Evolutionary conservation across 2,329 filamentous ascomycete genomes (phyloP).

Genomic region (Ampelomyces quisqualis): DNA sequence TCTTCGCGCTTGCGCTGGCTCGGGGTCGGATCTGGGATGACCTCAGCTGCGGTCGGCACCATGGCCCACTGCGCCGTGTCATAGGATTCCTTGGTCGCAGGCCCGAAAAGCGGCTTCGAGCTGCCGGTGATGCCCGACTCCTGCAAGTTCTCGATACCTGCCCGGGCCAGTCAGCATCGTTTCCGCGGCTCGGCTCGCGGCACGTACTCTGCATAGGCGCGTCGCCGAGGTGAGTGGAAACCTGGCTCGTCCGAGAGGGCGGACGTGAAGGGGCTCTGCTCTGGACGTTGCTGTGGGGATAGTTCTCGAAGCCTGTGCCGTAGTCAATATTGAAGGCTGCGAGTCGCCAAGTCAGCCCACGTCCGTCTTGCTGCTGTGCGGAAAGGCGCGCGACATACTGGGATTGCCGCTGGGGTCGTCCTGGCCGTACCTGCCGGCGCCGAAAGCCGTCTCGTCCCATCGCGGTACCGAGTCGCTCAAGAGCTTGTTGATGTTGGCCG

Average conservation of each 20-base stretch:
- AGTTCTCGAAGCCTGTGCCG: constrained; percentile 32
- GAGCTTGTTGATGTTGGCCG: constrained; percentile 19
- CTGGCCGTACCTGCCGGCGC: constrained; percentile 35
- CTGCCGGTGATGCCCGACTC: constrained; percentile 56
- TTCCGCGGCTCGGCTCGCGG: not conserved
- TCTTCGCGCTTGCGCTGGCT: constrained; percentile 49
- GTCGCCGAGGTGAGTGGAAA: constrained; percentile 35
- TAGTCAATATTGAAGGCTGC: constrained; percentile 42
- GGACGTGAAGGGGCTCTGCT: constrained; percentile 42
- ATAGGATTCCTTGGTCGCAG: constrained; percentile 57
- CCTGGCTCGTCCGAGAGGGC: constrained; percentile 38
- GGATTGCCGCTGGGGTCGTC: constrained; percentile 22
- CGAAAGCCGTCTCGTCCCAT: constrained; percentile 39
- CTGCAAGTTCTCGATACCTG: constrained; percentile 47
- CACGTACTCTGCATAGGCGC: constrained; percentile 39
- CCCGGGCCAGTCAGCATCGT: not conserved
- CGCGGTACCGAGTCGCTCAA: constrained; percentile 22
- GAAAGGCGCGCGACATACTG: constrained; percentile 27
- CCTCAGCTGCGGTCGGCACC: constrained; percentile 51
- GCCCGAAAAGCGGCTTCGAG: constrained; percentile 52
- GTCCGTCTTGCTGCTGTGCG: constrained; percentile 4
- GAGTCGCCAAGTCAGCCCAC: constrained; percentile 16
- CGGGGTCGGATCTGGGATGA: constrained; percentile 57
- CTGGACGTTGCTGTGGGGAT: constrained; percentile 33
- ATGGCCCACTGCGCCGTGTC: constrained; percentile 59